Conservation (phyloP, 1,284 basidiomycete genomes). For the Waitea zeae region DNA sequence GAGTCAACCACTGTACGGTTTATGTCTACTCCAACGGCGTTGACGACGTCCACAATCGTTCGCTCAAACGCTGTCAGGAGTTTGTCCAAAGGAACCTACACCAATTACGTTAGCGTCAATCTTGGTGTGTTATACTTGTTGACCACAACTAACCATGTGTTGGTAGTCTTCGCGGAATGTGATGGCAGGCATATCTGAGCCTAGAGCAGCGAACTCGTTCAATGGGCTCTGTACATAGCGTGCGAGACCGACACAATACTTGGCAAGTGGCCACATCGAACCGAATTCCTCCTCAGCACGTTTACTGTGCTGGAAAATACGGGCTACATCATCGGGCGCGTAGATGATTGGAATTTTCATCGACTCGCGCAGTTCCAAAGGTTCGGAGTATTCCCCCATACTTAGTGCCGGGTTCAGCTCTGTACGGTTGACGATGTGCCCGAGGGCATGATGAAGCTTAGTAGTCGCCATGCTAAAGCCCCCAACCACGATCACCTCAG, state of each 20-base stretch:
- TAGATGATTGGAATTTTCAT: conserved; percentile 66
- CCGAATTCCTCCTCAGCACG: conserved; percentile 81
- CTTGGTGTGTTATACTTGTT: too few species aligned
- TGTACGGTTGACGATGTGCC: conserved; percentile 30
- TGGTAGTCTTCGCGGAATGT: conserved; percentile 75
- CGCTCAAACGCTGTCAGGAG: conserved; percentile 73
- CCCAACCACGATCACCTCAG: conserved; percentile 81
- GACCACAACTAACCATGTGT: conserved; percentile 65
- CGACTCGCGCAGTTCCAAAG: conserved; percentile 15
- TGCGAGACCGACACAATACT: conserved; percentile 90
- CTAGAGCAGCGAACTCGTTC: conserved; percentile 84
- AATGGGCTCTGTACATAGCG: conserved; percentile 90
- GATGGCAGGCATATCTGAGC: conserved; percentile 65
- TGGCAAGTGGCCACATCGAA: conserved; percentile 63
- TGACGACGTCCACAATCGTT: conserved; percentile 78
- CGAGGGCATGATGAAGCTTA: conserved; percentile 48
- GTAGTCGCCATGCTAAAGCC: conserved; percentile 77
- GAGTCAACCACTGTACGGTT: conserved; percentile 79
- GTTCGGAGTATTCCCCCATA: neutral
- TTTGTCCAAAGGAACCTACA: too few species aligned
- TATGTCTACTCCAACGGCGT: conserved; percentile 90
- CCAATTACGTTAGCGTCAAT: too few species aligned
- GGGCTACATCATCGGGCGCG: conserved; percentile 82
- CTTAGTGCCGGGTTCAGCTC: neutral
- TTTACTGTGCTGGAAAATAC: conserved; percentile 85